Base-by-base conservation (phyloP, 805 yeast species). In the Candida maltosa region DNA sequence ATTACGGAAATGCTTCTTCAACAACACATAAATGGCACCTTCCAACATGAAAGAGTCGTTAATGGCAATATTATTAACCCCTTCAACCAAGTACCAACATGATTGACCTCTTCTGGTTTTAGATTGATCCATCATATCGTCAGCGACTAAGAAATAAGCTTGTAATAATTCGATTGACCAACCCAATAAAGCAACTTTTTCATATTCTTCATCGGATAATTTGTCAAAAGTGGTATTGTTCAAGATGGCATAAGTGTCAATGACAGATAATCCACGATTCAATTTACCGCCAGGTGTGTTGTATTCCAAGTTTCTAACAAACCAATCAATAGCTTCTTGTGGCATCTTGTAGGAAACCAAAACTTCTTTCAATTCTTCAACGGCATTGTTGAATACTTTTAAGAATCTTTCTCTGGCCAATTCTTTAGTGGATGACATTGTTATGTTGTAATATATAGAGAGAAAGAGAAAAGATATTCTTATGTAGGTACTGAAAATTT, bases 91-190 rank as follows among this genome's bases (percentile, higher is more conserved):
- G 71, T 88, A 93, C 98, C 98, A 93, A 65, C 98, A 93, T 47
- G 96, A 93, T 66, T 91, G 97, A 41, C 97, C 98, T 62, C 98
- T 83, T 74, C 98, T 85, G 27, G 98, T 93, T 60, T 87, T 83
- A 22, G 96, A 85, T 48, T 80, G 78, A 62, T 93, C 98, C 98
- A 93, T 93, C 80, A 93, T 93, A 60, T 93, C 98, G 60, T 93
- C 98, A 21, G 97, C 94, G 38, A 93, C 97, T 52, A 93, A 74
- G 73, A 93, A 93, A 61, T 87, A 93, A 2, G 97, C 97, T 67
- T 91, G 98, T 49, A 91, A 72, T 46, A 93, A 73, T 68, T 93
- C 98, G 48, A 93, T 79, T 49, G 87, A 74, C 98, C 98, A 93
- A 16, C 98, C 98, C 46, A 93, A 73, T 32, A 89, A 69, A 7